Base-by-base conservation (phyloP, 306 rosid genomes). In the Vigna hirtella region DNA sequence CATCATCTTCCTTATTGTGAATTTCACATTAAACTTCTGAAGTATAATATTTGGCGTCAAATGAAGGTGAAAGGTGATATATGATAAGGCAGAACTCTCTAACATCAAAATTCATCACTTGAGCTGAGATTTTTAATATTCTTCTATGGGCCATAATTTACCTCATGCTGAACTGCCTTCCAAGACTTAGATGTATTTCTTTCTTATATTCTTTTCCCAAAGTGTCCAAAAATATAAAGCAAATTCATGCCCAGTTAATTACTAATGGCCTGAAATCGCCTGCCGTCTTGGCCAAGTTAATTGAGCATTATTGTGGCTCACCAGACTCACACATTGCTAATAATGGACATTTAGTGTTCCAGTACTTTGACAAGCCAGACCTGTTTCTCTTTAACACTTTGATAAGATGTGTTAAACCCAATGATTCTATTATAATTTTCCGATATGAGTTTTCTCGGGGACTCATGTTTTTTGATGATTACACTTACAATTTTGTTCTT, bases 331-430 rank as follows among this genome's bases (percentile, higher is more conserved):
- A 17, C 61, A 56, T 62, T 70, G 71, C 79, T 61, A 77, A 72
- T 69, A 59, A 85, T 28, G 96, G 92, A 13, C 91, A 62, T 78
- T 85, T 69, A 18, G 81, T 93, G 22, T 86, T 88, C 69, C 76
- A 70, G 16, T 77, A 83, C 83, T 74, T 72, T 4, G 62, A 76
- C 32, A 20, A 70, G 34, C 84, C 85, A 14, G 70, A 86, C 81
- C 59, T 85, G 50, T 88, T 87, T 76, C 88, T 90, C 85, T 76
- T 89, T 10, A 93, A 93, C 90, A 90, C 94, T 73, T 74, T 85
- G 88, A 74, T 93, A 45, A 76, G 91, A 77, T 86, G 94, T 15
- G 50, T 85, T 66, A 88, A 70, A 13, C 96, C 96, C 63, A 74
- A 58, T 13, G 59, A 80, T 18, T 89, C 94, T 6, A 72, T 90